Base-by-base conservation (phyloP, 1,284 basidiomycete species). In the Stygiomarasmius scandens region DNA sequence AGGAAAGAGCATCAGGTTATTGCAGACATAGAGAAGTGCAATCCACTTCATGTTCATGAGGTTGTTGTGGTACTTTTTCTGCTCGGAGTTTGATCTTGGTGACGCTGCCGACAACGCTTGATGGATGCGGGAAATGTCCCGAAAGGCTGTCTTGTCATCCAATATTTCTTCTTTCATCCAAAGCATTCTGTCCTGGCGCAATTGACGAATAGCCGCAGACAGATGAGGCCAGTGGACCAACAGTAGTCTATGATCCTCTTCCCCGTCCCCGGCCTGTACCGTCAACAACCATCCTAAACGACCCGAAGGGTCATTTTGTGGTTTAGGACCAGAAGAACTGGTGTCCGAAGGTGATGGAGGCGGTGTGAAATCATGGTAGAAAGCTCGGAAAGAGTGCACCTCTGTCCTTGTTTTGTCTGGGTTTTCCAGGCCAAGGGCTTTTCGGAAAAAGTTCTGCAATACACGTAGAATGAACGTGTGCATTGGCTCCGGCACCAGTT, bases 401-500 rank as follows among this genome's bases (percentile, higher is more conserved):
- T 27, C 19, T 50, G 9, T 16, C 29, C 3, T 22, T 47, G 8
- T 20, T 5, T 22, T 47, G 10, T 53, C 44, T n/a, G 56, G 56
- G 25, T 53, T 53, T 10, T 53, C 49, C 6, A 58, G 29, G 32
- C 56, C 51, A 16, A 58, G 49, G 2, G 51, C 24, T 52, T 43
- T 45, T n/a, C 56, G 27, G 29, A 54, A 58, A 4, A 41, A 38
- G 16, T 24, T 19, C 25, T 52, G 50, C 4, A 27, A 20, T 14
- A 51, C n/a, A 24, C 34, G 43, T 10, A 48, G 27, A 29, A 36
- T 48, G 4, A 58, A 27, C 5, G 56, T 53, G 23, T 58, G 56
- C 56, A 58, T 58, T 11, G 56, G 56, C 12, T 58, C 56, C 22
- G 52, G 23, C 19, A 27, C 29, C 16, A 49, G 14, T n/a, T 54